These are phyloP conservation scores for Penicillium sp. DNA, from an alignment of 2,329 filamentous ascomycete genomes.

Conservation along the genomic window DNA sequence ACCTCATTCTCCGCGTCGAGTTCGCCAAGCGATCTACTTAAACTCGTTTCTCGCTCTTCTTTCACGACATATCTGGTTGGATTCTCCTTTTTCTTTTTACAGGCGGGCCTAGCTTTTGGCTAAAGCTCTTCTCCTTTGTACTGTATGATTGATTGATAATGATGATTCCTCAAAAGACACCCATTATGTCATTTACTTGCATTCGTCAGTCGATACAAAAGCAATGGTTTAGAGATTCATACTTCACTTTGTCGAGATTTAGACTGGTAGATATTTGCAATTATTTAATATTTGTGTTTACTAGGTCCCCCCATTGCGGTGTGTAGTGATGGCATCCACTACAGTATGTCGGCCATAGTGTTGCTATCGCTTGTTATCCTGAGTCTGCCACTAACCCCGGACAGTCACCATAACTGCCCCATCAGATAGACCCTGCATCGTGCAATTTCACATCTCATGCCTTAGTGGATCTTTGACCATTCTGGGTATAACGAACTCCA, in stretches of 20 bases:
- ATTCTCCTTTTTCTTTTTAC: slow-evolving; percentile 32
- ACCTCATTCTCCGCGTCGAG: slow-evolving; percentile 58
- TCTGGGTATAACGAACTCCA: too few relatives aligned
- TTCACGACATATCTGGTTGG: slow-evolving; percentile 36
- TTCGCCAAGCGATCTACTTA: slow-evolving; percentile 55
- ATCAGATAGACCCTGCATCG: neutral
- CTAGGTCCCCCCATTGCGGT: too few relatives aligned
- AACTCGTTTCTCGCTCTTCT: slow-evolving; percentile 30
- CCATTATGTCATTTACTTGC: slow-evolving; percentile 37
- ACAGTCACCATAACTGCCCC: too few relatives aligned
- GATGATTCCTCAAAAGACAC: slow-evolving; percentile 39
- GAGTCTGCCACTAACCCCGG: too few relatives aligned
- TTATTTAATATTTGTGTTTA: neutral
- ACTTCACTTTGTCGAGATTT: neutral
- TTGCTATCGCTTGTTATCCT: too few relatives aligned
- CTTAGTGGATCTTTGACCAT: neutral
- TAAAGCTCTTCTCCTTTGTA: slow-evolving; percentile 39
- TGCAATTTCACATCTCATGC: neutral
- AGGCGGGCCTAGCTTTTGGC: slow-evolving; percentile 35
- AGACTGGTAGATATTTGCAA: neutral
- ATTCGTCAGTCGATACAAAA: slow-evolving; percentile 35
- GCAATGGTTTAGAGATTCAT: slow-evolving; percentile 32
- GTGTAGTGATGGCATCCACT: too few relatives aligned
- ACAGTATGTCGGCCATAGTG: too few relatives aligned
- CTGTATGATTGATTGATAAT: slow-evolving; percentile 45